These are phyloP conservation scores for Hypsizygus marmoreus DNA, from an alignment of 768 basidiomycete genomes.

Conservation along the genomic window DNA sequence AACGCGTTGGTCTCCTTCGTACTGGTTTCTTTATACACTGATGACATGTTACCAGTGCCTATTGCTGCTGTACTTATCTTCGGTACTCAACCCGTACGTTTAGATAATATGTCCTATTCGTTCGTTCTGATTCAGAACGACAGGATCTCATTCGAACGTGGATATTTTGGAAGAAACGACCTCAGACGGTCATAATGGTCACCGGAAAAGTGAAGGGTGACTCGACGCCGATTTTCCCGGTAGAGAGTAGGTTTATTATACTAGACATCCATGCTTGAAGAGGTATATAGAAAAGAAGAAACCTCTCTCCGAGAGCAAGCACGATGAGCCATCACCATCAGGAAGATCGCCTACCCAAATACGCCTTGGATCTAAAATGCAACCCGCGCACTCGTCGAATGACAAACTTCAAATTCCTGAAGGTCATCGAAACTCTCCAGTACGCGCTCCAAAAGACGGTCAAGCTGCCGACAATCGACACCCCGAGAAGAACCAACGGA, in stretches of 20 bases:
- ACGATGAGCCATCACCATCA: too few species aligned
- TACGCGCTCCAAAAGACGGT: slow-evolving; percentile 29
- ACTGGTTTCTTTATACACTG: background rate
- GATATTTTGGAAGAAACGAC: slow-evolving; percentile 13
- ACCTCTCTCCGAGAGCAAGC: too few species aligned
- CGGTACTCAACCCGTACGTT: slow-evolving; percentile 21
- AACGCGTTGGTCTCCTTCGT: slow-evolving; percentile 8
- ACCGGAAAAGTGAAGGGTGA: background rate
- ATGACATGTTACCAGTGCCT: slow-evolving; percentile 25
- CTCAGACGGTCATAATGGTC: background rate
- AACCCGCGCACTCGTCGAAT: background rate
- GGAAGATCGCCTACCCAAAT: background rate
- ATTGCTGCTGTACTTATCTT: slow-evolving; percentile 25
- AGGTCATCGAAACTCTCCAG: slow-evolving; percentile 32
- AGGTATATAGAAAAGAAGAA: too few species aligned
- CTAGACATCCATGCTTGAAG: slow-evolving; percentile 6
- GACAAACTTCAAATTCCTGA: slow-evolving; percentile 25
- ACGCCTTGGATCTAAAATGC: background rate
- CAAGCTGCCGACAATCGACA: slow-evolving; percentile 18
- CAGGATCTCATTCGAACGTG: slow-evolving; percentile 12
- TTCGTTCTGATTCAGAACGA: background rate
- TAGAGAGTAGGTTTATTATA: background rate
- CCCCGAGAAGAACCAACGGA: slow-evolving; percentile 25
- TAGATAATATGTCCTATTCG: background rate
- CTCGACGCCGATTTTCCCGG: background rate